Base-by-base conservation (phyloP, 495 filamentous ascomycete species). In the Xylaria curta region DNA sequence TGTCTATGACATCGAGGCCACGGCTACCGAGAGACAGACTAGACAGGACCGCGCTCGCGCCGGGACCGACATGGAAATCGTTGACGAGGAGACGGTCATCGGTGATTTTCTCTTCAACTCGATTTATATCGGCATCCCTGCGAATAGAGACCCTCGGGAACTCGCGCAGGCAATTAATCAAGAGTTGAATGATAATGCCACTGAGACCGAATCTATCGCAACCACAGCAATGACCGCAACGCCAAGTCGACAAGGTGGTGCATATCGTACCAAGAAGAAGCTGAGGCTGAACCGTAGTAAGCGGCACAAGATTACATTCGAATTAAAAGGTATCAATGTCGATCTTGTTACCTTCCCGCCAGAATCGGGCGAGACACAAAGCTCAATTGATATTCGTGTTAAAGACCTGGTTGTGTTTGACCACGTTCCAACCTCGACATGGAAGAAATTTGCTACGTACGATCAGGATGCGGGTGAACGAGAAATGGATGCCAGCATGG, bases 31-130 rank as follows among this genome's bases (percentile, higher is more conserved):
- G 75, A 88, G 91, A 33, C 86, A 89, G 51, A 82, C 85, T 28
- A 85, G 86, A 68, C 75, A 77, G 19, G 80, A 83, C 9, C 79
- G 82, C 17, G 71, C 76, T 28, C 71, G 73, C 26, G 75, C 78
- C 10, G 87, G 86, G 17, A 82, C 83, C n/a, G 85, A 89, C 28
- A 81, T 86, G 60, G 87, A 87, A 0, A 82, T 88, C 40, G 90
- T 93, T 10, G 94, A 97, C 28, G 89, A 93, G 51, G 93, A 94
- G 75, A 91, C 91, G 1, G 91, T 95, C 19, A 97, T 98, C 79
- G 94, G 91, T 1, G 96, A 98, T 78, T 97, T 94, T 76, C 86
- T 99, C 26, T 99, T 99, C 87, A 98, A 98, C 75, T 98, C 96
- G 0, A 97, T 99, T 61, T 99, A 98, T 82, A 97, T 99, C 67